Base-by-base conservation (phyloP, 2,329 filamentous ascomycete species). In the Pyrenophora seminiperda region DNA sequence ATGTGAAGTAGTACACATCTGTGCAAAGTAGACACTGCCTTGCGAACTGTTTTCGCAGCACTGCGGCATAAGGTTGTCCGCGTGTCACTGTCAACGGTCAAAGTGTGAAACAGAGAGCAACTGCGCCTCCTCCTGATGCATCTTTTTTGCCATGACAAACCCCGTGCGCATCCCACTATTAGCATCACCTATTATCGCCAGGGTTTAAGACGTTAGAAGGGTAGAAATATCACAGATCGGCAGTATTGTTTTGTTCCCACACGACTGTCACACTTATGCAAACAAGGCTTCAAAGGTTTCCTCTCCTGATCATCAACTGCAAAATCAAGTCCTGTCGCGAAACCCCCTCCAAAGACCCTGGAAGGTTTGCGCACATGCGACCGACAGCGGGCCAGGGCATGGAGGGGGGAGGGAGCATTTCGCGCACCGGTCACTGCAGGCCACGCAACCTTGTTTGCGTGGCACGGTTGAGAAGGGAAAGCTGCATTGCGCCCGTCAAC, bases 401-500 rank as follows among this genome's bases (percentile, higher is more conserved):
- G 7, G 24, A 7, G 30, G 5, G 18, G 7, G 24, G 5, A 22
- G 5, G 18, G 19, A 15, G 15, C 24, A 4, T 27, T 3, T 24
- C 27, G 20, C 41, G 17, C 47, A 38, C 47, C 1, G 40, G 41
- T 14, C 34, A 36, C 29, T 22, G 22, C 22, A 34, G 44, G 40
- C 46, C 47, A 46, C 47, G 42, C 36, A 46, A 45, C 14, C 4
- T 19, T 4, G 30, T 7, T 14, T 36, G 32, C 20, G 13, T 31
- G 19, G 22, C 31, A 24, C n/a, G 15, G 36, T 37, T 41, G 19
- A 33, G 13, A 17, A 13, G 2, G 33, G n/a, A n/a, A n/a, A n/a
- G 22, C 14, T n/a, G 30, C 11, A 7, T 27, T 9, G 18, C 24
- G 17, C 36, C 15, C 9, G 17, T 40, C 10, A 27, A 27, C 24